Evolutionary conservation across 148 eudicot species (phyloP).

Genomic region (Camellia granthamiana): DNA sequence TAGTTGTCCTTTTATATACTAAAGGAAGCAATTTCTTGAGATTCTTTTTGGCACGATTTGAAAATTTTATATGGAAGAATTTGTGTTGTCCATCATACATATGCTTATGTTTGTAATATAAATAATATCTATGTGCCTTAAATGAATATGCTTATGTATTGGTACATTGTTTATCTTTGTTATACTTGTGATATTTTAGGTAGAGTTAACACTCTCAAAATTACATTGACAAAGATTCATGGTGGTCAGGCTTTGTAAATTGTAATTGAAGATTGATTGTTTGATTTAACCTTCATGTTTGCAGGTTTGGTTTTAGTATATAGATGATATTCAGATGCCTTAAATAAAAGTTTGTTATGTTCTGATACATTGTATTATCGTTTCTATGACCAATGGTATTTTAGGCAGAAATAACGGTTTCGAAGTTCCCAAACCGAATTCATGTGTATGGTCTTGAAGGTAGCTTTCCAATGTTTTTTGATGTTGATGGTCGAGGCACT

Average conservation of each 20-base stretch:
- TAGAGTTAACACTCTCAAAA: neutral
- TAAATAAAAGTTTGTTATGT: neutral
- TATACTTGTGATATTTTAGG: neutral
- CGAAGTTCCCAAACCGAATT: slow-evolving; percentile 77
- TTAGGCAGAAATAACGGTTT: slow-evolving; percentile 70
- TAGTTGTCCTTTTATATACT: neutral
- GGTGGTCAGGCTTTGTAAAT: neutral
- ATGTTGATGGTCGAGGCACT: slow-evolving; percentile 80
- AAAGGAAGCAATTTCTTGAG: neutral
- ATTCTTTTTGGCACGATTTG: neutral
- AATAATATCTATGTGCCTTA: no score
- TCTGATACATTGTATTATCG: neutral
- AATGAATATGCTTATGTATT: neutral
- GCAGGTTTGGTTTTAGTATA: neutral
- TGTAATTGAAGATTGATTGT: neutral
- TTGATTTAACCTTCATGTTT: neutral
- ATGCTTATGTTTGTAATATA: neutral
- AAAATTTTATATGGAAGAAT: neutral
- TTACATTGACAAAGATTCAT: neutral
- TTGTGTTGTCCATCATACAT: neutral
- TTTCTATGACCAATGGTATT: neutral
- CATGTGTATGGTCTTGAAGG: slow-evolving; percentile 85
- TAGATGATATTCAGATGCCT: neutral
- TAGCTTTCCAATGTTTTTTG: slow-evolving; percentile 77
- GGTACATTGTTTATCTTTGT: neutral